phyloP scores from a whole-genome alignment of 805 yeast species.

The Scheffersomyces ergatensis region DNA sequence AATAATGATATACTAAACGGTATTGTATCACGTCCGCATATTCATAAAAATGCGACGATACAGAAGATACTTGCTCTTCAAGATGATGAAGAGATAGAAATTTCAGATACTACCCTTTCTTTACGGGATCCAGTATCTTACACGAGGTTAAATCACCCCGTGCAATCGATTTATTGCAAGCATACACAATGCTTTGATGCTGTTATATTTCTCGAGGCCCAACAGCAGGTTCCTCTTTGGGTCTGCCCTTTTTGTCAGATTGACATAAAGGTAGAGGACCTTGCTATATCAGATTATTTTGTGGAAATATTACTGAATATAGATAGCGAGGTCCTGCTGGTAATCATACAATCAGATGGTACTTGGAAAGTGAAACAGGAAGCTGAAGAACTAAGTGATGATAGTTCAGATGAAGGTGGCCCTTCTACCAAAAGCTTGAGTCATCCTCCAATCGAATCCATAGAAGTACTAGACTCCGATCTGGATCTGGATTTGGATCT shows the following conservation, averaged over 20 bases:
- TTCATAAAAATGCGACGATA: constrained; percentile 50
- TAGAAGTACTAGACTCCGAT: neutral
- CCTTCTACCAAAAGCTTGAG: neutral
- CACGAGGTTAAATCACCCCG: constrained; percentile 67
- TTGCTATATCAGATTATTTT: constrained; percentile 76
- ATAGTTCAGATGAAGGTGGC: constrained; percentile 38
- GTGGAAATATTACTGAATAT: constrained; percentile 57
- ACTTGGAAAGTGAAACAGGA: constrained; percentile 51
- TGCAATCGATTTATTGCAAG: constrained; percentile 64
- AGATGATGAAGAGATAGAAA: constrained; percentile 60
- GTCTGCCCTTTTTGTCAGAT: constrained; percentile 78
- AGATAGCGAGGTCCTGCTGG: constrained; percentile 51
- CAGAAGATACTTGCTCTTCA: constrained; percentile 42
- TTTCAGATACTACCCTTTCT: constrained; percentile 63
- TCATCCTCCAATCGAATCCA: neutral
- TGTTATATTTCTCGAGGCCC: constrained; percentile 66
- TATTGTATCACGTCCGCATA: constrained; percentile 43
- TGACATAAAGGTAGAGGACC: constrained; percentile 48
- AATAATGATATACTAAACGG: constrained; percentile 18
- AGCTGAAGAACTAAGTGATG: constrained; percentile 51
- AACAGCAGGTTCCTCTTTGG: constrained; percentile 82
- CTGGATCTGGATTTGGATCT: neutral
- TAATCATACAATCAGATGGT: constrained; percentile 71
- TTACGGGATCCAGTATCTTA: constrained; percentile 79
- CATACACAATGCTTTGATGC: constrained; percentile 93